Evolutionary conservation across 352 stramenopile genomes (phyloP).

Genomic region (Halophytophthora batemanensis): DNA sequence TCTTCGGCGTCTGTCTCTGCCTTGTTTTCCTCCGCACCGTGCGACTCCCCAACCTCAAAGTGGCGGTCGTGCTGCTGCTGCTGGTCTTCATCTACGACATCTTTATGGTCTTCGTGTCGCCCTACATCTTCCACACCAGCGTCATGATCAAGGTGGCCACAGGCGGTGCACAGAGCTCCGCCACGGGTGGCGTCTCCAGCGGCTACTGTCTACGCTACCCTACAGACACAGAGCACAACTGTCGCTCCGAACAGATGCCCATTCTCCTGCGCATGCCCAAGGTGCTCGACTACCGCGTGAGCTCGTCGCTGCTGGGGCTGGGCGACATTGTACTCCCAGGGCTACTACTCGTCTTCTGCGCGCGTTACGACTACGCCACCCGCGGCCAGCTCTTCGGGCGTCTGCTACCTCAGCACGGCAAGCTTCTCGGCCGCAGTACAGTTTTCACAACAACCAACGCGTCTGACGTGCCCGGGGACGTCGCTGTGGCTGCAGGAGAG

Average conservation of each 20-base stretch:
- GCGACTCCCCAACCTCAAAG: slow-evolving; percentile 91
- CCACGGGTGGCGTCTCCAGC: slow-evolving; percentile 32
- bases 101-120: slow-evolving; percentile 96
- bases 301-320: slow-evolving; percentile 92
- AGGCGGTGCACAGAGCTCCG: slow-evolving; percentile 55
- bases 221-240: slow-evolving; percentile 54
- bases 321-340: slow-evolving; percentile 96
- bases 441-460: too few relatives aligned
- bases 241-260: slow-evolving; percentile 85
- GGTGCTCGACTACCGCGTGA: slow-evolving; percentile 90
- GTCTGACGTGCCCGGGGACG: slow-evolving; percentile 5
- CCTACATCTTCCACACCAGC: slow-evolving; percentile 85
- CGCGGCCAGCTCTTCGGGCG: slow-evolving; percentile 64
- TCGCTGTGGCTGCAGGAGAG: not conserved
- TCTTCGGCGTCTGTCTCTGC: slow-evolving; percentile 93
- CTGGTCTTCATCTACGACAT: slow-evolving; percentile 96
- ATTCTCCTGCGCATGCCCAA: slow-evolving; percentile 94
- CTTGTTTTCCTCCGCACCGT: slow-evolving; percentile 91
- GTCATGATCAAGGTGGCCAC: slow-evolving; percentile 96
- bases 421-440: slow-evolving; percentile 28
- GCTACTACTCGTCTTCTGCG: slow-evolving; percentile 93
- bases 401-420: slow-evolving; percentile 40
- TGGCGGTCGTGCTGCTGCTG: slow-evolving; percentile 89
- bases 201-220: slow-evolving; percentile 77
- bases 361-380: slow-evolving; percentile 91